A percentile compares a stretch with the other conserved stretches of the same genome.
phyloP scores from a whole-genome alignment of 306 rosid genomes.

The Arachis hypogaea region DNA sequence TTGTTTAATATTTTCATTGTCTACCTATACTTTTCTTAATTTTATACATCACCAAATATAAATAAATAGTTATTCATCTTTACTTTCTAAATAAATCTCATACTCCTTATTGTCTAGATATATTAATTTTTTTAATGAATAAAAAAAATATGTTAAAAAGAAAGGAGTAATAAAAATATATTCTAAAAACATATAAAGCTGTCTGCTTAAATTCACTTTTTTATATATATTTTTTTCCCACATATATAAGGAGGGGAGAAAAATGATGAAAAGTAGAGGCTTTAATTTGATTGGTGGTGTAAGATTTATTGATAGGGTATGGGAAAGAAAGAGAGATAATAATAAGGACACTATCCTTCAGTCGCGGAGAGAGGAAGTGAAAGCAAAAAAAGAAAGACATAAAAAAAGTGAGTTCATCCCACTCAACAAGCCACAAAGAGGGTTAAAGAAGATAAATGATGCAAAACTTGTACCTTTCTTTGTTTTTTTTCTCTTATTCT shows the following conservation, averaged over 20 bases:
- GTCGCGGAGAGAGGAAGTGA: conserved; percentile 48
- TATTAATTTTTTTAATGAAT: too few relatives aligned
- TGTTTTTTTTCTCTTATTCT: conserved; percentile 30
- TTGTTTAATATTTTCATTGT: too few relatives aligned
- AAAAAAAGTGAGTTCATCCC: conserved; percentile 42
- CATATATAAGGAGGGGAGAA: conserved; percentile 7
- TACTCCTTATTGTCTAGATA: too few relatives aligned
- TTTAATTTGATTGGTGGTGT: conserved; percentile 62
- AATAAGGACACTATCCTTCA: conserved; percentile 59
- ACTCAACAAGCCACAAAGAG: conserved; percentile 37
- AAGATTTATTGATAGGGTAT: conserved; percentile 49
- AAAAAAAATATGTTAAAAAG: too few relatives aligned
- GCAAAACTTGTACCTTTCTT: conserved; percentile 37
- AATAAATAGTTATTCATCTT: too few relatives aligned
- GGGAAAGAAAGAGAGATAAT: conserved; percentile 38
- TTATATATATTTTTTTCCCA: not conserved
- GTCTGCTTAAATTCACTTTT: conserved; percentile 39
- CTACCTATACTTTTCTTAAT: too few relatives aligned
- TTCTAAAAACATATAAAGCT: conserved; percentile 32
- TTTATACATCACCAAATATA: too few relatives aligned
- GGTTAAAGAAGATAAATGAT: conserved; percentile 22
- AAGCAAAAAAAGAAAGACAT: conserved; percentile 58
- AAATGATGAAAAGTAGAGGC: conserved; percentile 38
- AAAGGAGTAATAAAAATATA: too few relatives aligned
- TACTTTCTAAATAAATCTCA: too few relatives aligned